Percentiles rank a stretch among this genome's conserved stretches.
Conservation (phyloP, 1,284 basidiomycete genomes). For the Ceratobasidium sp. region DNA sequence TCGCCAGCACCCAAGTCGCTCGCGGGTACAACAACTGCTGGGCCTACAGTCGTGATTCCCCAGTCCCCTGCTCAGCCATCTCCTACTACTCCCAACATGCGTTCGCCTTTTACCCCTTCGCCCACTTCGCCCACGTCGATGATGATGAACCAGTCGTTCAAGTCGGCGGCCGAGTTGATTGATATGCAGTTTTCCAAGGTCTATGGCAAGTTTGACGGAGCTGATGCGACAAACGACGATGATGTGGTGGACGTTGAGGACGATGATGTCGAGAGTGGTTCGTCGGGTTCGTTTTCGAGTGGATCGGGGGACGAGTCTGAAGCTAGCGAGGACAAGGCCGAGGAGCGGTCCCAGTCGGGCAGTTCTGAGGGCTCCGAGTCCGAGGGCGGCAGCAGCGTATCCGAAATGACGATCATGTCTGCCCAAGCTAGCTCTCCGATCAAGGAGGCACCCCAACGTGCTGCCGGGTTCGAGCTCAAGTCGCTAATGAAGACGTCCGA, state of each 20-base stretch:
- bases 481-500: slow-evolving; percentile 18
- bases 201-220: slow-evolving; percentile 7
- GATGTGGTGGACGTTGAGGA: slow-evolving; percentile 1
- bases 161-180: slow-evolving; percentile 23
- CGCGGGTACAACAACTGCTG: neutral
- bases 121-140: slow-evolving; percentile 14
- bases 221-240: neutral
- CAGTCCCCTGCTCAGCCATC: slow-evolving; percentile 22
- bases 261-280: slow-evolving; percentile 20
- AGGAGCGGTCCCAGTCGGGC: neutral
- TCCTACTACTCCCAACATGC: slow-evolving; percentile 3
- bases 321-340: neutral
- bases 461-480: slow-evolving; percentile 20
- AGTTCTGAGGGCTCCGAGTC: slow-evolving; percentile 2
- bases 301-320: neutral
- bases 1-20: neutral
- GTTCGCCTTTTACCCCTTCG: slow-evolving; percentile 9
- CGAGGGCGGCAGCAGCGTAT: neutral
- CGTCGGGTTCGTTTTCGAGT: slow-evolving; percentile 15
- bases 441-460: neutral
- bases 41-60: slow-evolving; percentile 19
- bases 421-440: neutral
- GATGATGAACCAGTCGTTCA: slow-evolving; percentile 20
- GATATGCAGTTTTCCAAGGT: slow-evolving; percentile 19
- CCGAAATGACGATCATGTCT: slow-evolving; percentile 8